Evolutionary conservation across 2,329 filamentous ascomycete genomes (phyloP).

Genomic region (Neofusicoccum umdonicola): DNA sequence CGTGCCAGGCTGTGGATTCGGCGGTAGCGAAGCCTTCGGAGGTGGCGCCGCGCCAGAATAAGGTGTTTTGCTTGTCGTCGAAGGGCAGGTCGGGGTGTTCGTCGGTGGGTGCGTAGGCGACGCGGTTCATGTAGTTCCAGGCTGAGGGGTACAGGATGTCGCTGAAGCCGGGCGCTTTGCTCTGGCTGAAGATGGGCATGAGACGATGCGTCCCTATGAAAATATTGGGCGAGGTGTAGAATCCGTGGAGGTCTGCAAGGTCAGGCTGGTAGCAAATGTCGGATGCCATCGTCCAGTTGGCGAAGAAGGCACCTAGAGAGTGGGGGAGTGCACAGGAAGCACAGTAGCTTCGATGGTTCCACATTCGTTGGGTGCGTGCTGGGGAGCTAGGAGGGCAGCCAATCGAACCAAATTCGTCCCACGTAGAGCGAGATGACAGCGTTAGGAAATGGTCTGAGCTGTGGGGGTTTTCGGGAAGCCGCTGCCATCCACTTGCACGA

Average conservation of each 20-base stretch:
- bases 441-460: slow-evolving; percentile 30
- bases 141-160: slow-evolving; percentile 72
- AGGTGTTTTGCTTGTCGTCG: slow-evolving; percentile 58
- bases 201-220: slow-evolving; percentile 63
- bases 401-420: slow-evolving; percentile 42
- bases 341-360: slow-evolving; percentile 66
- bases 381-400: slow-evolving; percentile 49
- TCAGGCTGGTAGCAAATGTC: slow-evolving; percentile 77
- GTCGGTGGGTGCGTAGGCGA: slow-evolving; percentile 50
- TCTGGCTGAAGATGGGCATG: slow-evolving; percentile 72
- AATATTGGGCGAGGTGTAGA: slow-evolving; percentile 65
- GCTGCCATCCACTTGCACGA: slow-evolving; percentile 40
- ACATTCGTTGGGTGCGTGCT: slow-evolving; percentile 31
- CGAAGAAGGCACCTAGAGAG: slow-evolving; percentile 64
- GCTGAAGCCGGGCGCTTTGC: slow-evolving; percentile 68
- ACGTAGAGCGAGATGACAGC: slow-evolving; percentile 38
- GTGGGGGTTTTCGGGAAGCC: slow-evolving; percentile 27
- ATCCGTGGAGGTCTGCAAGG: slow-evolving; percentile 68
- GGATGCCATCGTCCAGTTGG: slow-evolving; percentile 63
- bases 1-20: slow-evolving; percentile 57
- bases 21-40: slow-evolving; percentile 47
- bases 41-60: slow-evolving; percentile 75
- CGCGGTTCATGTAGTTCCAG: slow-evolving; percentile 62
- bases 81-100: slow-evolving; percentile 56
- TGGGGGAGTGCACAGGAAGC: slow-evolving; percentile 61